These are phyloP conservation scores for Phaffomyces thermotolerans DNA, from an alignment of 805 yeast species.

Conservation along the genomic window DNA sequence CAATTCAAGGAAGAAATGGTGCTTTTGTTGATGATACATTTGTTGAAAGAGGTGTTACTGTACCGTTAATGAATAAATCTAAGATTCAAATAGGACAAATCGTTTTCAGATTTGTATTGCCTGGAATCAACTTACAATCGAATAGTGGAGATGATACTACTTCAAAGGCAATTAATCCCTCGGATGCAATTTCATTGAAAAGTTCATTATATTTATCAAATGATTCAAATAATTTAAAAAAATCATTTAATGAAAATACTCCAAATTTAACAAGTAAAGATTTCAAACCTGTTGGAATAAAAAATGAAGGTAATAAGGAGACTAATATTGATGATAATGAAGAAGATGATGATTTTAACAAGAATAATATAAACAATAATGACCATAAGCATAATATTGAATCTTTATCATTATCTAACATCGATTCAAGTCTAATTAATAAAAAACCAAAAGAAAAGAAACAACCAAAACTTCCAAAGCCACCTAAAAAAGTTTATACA, in stretches of 20 bases:
- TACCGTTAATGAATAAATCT: conserved; percentile 74
- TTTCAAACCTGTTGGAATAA: conserved; percentile 16
- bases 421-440: conserved; percentile 10
- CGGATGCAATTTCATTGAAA: conserved; percentile 53
- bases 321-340: background rate
- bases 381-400: too few relatives aligned
- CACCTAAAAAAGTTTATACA: conserved; percentile 57
- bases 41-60: conserved; percentile 86
- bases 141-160: conserved; percentile 19
- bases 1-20: conserved; percentile 91
- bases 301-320: conserved; percentile 11
- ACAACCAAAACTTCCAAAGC: conserved; percentile 42
- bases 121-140: conserved; percentile 47
- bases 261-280: conserved; percentile 18
- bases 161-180: conserved; percentile 45
- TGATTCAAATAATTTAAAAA: conserved; percentile 1
- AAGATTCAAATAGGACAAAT: conserved; percentile 92
- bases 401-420: background rate
- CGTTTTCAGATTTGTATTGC: conserved; percentile 80
- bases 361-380: too few relatives aligned
- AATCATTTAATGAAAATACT: conserved; percentile 9
- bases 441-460: conserved; percentile 39
- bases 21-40: conserved; percentile 92
- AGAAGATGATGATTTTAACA: background rate
- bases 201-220: conserved; percentile 35